phyloP scores from a whole-genome alignment of 2,329 filamentous ascomycete genomes.

The Curvularia eragrostidis region DNA sequence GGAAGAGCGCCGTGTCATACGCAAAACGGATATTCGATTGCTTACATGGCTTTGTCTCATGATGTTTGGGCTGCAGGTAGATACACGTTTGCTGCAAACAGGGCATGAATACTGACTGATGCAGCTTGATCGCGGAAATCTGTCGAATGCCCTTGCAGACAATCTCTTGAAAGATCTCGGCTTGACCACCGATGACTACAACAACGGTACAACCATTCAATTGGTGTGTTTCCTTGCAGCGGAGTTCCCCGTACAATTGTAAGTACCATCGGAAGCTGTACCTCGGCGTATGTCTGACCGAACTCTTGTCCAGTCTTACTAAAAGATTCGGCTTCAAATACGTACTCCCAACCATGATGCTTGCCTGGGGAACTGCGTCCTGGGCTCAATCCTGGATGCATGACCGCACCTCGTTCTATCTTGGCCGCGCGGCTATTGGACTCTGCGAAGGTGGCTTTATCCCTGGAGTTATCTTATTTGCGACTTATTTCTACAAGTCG shows the following conservation, averaged over 20 bases:
- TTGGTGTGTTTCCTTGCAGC: slow-evolving; percentile 79
- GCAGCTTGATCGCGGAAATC: slow-evolving; percentile 57
- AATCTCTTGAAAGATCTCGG: slow-evolving; percentile 40
- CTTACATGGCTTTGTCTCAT: slow-evolving; percentile 39
- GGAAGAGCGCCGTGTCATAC: slow-evolving; percentile 62
- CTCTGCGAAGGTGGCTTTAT: slow-evolving; percentile 61
- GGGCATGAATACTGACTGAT: slow-evolving; percentile 27
- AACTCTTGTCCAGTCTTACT: slow-evolving; percentile 36
- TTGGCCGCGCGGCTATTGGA: slow-evolving; percentile 52
- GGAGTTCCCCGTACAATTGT: slow-evolving; percentile 53
- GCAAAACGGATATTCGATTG: slow-evolving; percentile 54
- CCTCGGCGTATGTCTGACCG: not conserved
- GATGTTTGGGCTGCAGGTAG: slow-evolving; percentile 53
- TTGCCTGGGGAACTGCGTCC: slow-evolving; percentile 54
- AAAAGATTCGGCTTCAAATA: slow-evolving; percentile 54
- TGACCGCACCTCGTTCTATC: slow-evolving; percentile 53
- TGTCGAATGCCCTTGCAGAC: slow-evolving; percentile 45
- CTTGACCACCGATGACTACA: slow-evolving; percentile 44
- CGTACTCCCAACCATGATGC: slow-evolving; percentile 54
- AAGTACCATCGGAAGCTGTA: not conserved
- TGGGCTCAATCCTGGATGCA: slow-evolving; percentile 72
- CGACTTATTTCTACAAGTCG: slow-evolving; percentile 77
- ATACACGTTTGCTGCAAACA: not conserved
- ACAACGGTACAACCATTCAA: slow-evolving; percentile 62
- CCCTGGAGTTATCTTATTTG: slow-evolving; percentile 68